Percentiles rank a stretch among this genome's conserved stretches.
Evolutionary conservation across 2,329 filamentous ascomycete genomes (phyloP).

Genomic region (Diaporthe batatas): DNA sequence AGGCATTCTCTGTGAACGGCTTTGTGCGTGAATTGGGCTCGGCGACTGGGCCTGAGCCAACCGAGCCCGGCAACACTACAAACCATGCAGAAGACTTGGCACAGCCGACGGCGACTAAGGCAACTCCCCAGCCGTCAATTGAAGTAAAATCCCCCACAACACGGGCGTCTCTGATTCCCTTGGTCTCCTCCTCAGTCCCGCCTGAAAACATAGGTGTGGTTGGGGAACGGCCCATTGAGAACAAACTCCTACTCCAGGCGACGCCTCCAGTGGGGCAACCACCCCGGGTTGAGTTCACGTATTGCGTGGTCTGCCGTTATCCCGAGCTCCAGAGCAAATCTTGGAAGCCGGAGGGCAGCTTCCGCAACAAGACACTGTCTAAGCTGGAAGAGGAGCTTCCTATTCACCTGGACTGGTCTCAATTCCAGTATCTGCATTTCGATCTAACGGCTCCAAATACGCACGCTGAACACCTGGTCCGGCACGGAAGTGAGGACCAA

Average conservation of each 20-base stretch:
- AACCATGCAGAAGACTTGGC: background rate
- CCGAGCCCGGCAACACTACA: background rate
- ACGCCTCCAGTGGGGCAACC: background rate
- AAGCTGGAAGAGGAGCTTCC: background rate
- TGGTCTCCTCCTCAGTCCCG: background rate
- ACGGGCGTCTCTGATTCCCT: background rate
- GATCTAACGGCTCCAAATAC: background rate
- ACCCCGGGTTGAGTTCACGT: background rate
- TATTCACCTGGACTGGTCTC: background rate
- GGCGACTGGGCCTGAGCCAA: background rate
- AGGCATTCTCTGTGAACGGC: background rate
- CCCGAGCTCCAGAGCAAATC: background rate
- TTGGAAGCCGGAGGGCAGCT: constrained; percentile 11
- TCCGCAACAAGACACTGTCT: background rate
- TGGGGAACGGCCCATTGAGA: background rate
- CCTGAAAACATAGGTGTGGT: background rate
- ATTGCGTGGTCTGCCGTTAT: constrained; percentile 1
- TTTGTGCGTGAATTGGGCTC: background rate
- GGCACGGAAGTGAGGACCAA: constrained; percentile 1
- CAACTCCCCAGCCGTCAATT: background rate
- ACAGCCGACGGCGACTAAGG: background rate
- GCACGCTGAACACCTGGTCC: background rate
- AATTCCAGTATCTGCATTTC: constrained; percentile 6
- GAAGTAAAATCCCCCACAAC: background rate
- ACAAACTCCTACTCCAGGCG: background rate